phyloP scores from a whole-genome alignment of 1,284 basidiomycete species.

The Leucoagaricus sp. region DNA sequence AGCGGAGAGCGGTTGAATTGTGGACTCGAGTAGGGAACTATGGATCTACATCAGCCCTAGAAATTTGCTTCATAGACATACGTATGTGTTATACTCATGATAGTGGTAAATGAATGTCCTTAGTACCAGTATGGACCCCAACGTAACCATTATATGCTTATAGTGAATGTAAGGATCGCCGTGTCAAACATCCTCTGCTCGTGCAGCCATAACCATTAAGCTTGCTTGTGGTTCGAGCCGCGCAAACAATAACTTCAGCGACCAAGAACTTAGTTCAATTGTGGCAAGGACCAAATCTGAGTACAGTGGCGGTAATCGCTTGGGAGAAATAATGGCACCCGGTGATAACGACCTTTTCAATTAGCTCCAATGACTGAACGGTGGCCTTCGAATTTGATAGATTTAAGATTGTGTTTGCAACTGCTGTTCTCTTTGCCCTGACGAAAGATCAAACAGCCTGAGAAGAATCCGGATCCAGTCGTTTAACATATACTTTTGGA shows the following conservation, averaged over 20 bases:
- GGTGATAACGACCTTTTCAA: conserved; percentile 2
- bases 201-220: too few relatives aligned
- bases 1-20: background rate
- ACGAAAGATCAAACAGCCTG: background rate
- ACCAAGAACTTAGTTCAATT: background rate
- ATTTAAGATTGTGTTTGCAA: background rate
- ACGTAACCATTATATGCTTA: too few relatives aligned
- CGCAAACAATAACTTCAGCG: too few relatives aligned
- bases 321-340: background rate
- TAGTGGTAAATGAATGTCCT: too few relatives aligned
- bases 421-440: background rate
- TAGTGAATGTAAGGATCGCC: too few relatives aligned
- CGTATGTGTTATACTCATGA: too few relatives aligned
- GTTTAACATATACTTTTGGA: too few relatives aligned
- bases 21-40: conserved; percentile 14
- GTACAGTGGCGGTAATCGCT: background rate
- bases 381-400: background rate
- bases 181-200: too few relatives aligned
- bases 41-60: conserved; percentile 3
- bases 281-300: too few relatives aligned
- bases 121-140: too few relatives aligned
- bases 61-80: background rate
- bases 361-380: background rate
- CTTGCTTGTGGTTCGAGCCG: too few relatives aligned
- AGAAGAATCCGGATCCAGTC: conserved; percentile 1